Conservation (phyloP, 78 protist species). For the Chrysochromulina tobinii region DNA sequence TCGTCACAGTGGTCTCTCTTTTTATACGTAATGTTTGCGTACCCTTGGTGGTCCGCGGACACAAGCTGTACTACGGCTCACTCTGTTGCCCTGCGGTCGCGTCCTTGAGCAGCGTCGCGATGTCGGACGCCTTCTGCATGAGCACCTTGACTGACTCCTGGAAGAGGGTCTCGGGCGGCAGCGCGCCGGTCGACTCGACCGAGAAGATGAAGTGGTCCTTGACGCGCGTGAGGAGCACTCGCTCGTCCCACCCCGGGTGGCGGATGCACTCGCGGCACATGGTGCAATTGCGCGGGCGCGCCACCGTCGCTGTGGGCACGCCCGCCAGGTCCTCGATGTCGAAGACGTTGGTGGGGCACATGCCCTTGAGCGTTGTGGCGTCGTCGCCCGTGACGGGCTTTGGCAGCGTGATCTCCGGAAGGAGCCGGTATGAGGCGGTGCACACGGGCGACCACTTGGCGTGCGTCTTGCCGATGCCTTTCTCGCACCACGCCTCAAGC, state of each 20-base stretch:
- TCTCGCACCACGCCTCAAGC: conserved; percentile 54
- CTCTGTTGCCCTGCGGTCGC: neutral
- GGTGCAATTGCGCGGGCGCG: conserved; percentile 76
- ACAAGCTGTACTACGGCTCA: no score
- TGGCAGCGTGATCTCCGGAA: conserved; percentile 75
- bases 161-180: conserved; percentile 55
- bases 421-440: conserved; percentile 89
- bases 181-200: conserved; percentile 72
- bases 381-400: conserved; percentile 52
- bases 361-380: conserved; percentile 60
- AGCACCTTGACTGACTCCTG: conserved; percentile 32
- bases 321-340: conserved; percentile 80
- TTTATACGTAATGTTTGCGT: no score
- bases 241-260: conserved; percentile 56
- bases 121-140: conserved; percentile 5
- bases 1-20: no score
- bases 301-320: neutral
- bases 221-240: conserved; percentile 51
- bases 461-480: conserved; percentile 90
- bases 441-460: conserved; percentile 96
- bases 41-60: no score
- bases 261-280: conserved; percentile 91
- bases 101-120: neutral
- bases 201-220: conserved; percentile 85
- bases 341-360: conserved; percentile 83